Base-by-base conservation (phyloP, 2,329 filamentous ascomycete species). In the Cladophialophora exuberans region DNA sequence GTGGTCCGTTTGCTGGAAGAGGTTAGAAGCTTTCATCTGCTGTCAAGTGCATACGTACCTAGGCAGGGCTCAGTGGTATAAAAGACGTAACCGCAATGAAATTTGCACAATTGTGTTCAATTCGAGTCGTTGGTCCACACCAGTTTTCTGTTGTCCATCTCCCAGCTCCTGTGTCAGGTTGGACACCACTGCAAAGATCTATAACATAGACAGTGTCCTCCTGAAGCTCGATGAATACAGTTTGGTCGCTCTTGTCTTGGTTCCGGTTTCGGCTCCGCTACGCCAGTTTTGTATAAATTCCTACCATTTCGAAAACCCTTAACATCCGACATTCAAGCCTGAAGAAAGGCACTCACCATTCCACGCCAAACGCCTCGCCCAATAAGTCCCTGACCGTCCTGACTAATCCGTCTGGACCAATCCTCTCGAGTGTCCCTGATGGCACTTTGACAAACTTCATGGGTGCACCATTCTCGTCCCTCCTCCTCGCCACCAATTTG, bases 381-480 rank as follows among this genome's bases (percentile, higher is more conserved):
- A 36, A 23, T 20, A 52, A 30, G 15, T 36, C 38, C 18, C 17
- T 22, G 6, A 44, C 36, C n/a, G 36, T 36, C 9, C 10, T 15
- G 4, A 52, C 48, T 13, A 52, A 22, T 4, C 38, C 48, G 35
- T 51, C 47, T 5, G 36, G 35, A 13, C 47, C 36, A 10, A 1
- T 17, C 26, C 13, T n/a, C 48, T 51, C 48, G 4, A 44, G 10
- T 17, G 26, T 51, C 1, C 48, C 38, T 0, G 4, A 2, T 0
- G 15, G 48, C 4, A 51, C 25, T n/a, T 36, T 51, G 38, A 35
- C 23, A 5, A 51, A 51, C 38, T 30, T 43, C 5, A 35, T 18
- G 1, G 38, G 35, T 22, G 10, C 13, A 13, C 30, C 44, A 15
- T 47, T 25, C 30, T 36, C 43, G 43, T 23, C 43, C 28, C 7